Evolutionary conservation across 1,284 basidiomycete species (phyloP).

Genomic region (Trichosporon asahii): DNA sequence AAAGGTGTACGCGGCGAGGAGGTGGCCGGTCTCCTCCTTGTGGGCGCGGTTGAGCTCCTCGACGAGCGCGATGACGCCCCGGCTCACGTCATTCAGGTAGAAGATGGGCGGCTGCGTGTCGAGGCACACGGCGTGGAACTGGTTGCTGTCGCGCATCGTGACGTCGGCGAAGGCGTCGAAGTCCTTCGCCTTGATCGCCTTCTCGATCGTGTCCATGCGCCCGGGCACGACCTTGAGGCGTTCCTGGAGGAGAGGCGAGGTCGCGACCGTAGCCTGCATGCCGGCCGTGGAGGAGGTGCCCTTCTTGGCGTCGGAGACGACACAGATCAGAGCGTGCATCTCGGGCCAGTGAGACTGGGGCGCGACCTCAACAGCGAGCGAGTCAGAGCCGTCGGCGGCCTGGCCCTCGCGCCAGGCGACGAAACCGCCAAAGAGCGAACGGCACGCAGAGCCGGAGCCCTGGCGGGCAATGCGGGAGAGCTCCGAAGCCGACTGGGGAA

Average conservation of each 20-base stretch:
- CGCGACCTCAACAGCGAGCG: conserved; percentile 82
- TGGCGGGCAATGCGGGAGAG: conserved; percentile 94
- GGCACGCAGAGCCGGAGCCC: conserved; percentile 95
- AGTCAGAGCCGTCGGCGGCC: conserved; percentile 71
- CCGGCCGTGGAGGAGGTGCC: conserved; percentile 90
- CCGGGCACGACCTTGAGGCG: conserved; percentile 86
- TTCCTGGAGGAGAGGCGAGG: conserved; percentile 81
- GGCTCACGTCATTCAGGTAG: conserved; percentile 96
- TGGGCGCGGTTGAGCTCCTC: conserved; percentile 91
- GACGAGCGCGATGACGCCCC: conserved; percentile 77
- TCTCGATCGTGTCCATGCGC: conserved; percentile 76
- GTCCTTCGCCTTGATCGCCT: conserved; percentile 74
- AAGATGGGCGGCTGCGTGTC: conserved; percentile 98
- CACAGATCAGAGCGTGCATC: conserved; percentile 94
- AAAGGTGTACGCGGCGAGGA: conserved; percentile 93
- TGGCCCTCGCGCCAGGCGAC: conserved; percentile 91
- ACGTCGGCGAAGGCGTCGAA: conserved; percentile 85
- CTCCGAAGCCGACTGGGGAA: conserved; percentile 64
- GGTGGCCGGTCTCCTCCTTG: conserved; percentile 60
- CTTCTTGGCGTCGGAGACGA: conserved; percentile 95
- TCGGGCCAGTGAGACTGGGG: conserved; percentile 87
- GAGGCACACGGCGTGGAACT: conserved; percentile 96
- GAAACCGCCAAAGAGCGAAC: conserved; percentile 94
- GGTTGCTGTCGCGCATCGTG: conserved; percentile 97
- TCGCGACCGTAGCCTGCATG: conserved; percentile 96